Conservation (phyloP, 129 eudicot genomes). For the Cynara cardunculus region DNA sequence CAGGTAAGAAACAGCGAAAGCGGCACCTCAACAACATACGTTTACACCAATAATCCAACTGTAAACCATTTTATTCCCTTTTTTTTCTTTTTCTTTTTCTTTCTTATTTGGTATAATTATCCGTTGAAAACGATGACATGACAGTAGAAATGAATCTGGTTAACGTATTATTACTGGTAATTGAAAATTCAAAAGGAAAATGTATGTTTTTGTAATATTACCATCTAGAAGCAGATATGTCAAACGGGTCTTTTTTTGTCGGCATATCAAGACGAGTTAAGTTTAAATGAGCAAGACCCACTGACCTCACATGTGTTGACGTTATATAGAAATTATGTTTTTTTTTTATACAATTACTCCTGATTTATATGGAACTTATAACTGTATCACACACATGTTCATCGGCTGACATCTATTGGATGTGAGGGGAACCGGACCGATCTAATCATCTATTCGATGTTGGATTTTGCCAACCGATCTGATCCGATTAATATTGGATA, state of each 20-base stretch:
- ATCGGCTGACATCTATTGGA: no score
- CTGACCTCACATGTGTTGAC: no score
- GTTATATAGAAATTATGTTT: background rate
- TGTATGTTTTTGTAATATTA: background rate
- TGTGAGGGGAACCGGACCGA: no score
- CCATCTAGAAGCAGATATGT: background rate
- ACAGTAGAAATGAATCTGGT: background rate
- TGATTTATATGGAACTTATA: background rate
- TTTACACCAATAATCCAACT: slow-evolving; percentile 23
- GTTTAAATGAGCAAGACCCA: background rate
- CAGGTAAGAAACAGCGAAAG: slow-evolving; percentile 16
- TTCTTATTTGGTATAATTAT: background rate
- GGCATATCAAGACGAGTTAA: background rate
- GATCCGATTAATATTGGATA: no score
- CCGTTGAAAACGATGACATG: background rate
- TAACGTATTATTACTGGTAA: background rate
- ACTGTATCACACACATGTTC: no score
- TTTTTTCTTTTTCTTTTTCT: background rate
- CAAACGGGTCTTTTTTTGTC: background rate
- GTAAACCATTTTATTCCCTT: slow-evolving; percentile 22
- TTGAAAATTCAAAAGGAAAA: no score
- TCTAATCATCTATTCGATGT: no score
- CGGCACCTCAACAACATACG: slow-evolving; percentile 11
- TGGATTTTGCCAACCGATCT: no score
- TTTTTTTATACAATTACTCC: background rate